Evolutionary conservation across 768 basidiomycete genomes (phyloP).

Genomic region (Agaricus subrufescens): DNA sequence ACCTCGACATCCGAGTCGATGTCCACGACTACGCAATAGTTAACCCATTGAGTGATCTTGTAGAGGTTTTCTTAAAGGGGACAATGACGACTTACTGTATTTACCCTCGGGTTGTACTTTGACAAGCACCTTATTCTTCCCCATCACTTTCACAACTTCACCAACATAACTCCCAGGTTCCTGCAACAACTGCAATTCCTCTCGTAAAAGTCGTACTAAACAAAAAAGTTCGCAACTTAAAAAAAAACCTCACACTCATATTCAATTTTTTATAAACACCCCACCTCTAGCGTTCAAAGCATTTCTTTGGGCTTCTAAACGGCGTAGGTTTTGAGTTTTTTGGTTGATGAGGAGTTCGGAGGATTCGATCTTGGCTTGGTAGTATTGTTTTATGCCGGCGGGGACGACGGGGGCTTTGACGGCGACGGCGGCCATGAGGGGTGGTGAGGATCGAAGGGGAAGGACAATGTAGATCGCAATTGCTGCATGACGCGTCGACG

Average conservation of each 20-base stretch:
- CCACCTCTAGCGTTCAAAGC: slow-evolving; percentile 91
- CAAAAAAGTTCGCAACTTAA: too few relatives aligned
- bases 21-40: slow-evolving; percentile 71
- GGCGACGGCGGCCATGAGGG: slow-evolving; percentile 28
- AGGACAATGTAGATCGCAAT: too few relatives aligned
- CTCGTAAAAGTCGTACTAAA: slow-evolving; percentile 80
- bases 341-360: slow-evolving; percentile 92
- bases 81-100: slow-evolving; percentile 71
- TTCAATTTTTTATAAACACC: slow-evolving; percentile 1
- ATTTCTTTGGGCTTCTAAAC: slow-evolving; percentile 96
- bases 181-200: slow-evolving; percentile 89
- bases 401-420: slow-evolving; percentile 38
- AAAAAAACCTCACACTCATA: too few relatives aligned
- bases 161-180: slow-evolving; percentile 98
- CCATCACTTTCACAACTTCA: slow-evolving; percentile 98
- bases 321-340: slow-evolving; percentile 93
- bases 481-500: slow-evolving; percentile 8
- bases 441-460: neutral
- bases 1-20: slow-evolving; percentile 86
- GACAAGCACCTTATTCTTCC: slow-evolving; percentile 97
- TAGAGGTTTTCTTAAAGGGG: neutral
- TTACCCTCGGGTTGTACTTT: slow-evolving; percentile 99
- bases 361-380: slow-evolving; percentile 92
- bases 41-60: neutral
- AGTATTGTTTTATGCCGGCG: slow-evolving; percentile 83